Conservation (phyloP, 129 eudicot genomes). For the Pittosporum tobira region DNA sequence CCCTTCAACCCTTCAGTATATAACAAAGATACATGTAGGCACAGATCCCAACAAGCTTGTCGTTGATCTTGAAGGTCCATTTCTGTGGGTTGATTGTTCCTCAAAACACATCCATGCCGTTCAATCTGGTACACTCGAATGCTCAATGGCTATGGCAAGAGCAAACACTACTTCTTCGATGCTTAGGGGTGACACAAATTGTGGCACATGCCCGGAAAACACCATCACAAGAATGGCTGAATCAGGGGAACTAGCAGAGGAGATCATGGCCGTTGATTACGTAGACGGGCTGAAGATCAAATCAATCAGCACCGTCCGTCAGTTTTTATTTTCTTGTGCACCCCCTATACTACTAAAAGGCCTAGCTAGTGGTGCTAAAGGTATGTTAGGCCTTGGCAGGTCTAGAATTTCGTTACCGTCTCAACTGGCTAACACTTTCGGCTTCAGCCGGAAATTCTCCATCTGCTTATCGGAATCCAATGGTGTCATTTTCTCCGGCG, state of each 20-base stretch:
- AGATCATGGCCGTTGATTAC: conserved; percentile 16
- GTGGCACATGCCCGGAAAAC: conserved; percentile 34
- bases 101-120: conserved; percentile 16
- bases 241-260: conserved; percentile 39
- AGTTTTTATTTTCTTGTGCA: conserved; percentile 43
- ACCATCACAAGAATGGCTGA: conserved; percentile 25
- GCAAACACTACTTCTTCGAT: neutral
- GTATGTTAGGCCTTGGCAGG: conserved; percentile 66
- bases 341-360: conserved; percentile 34
- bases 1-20: conserved; percentile 44
- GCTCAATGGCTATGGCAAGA: conserved; percentile 39
- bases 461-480: conserved; percentile 48
- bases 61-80: conserved; percentile 52
- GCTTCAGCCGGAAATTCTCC: conserved; percentile 45
- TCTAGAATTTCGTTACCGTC: conserved; percentile 43
- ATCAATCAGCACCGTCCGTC: conserved; percentile 19
- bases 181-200: conserved; percentile 3
- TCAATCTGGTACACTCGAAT: conserved; percentile 29
- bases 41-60: conserved; percentile 37
- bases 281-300: conserved; percentile 9
- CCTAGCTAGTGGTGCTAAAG: conserved; percentile 37
- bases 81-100: conserved; percentile 35
- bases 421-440: conserved; percentile 33
- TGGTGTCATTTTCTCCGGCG: conserved; percentile 45
- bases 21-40: conserved; percentile 40